Base-by-base conservation (phyloP, 2,329 filamentous ascomycete genomes). In the Metarhizium robertsii region DNA sequence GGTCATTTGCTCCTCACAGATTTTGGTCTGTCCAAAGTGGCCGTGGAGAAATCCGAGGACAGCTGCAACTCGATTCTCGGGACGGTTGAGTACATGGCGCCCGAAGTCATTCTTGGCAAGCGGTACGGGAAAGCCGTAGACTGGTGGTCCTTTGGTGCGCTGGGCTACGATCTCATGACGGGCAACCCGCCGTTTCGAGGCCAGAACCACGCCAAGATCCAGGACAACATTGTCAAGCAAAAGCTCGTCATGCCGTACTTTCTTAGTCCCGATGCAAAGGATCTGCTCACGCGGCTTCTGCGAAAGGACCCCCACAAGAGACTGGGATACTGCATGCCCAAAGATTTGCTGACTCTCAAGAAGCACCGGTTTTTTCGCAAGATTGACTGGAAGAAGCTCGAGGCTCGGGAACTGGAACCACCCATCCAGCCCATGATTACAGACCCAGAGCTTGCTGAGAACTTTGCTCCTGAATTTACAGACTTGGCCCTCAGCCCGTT, bases 51-150 rank as follows among this genome's bases (percentile, higher is more conserved):
- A 20, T 64, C 66, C 3, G 56, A 56, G 48, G 84, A 84, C 46
- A 75, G 70, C 55, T 96, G 92, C 78, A 90, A 91, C 72, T 96
- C 90, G 46, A 87, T 96, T 61, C 83, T 96, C 10, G 94, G 94
- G 52, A 99, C 94, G 0, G 87, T 96, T 57, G 94, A 97, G 69
- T 99, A 99, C 79, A 99, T 99, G 94, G 95, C 94, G 0, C 94
- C 94, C 1, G 94, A 99, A 73, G 88, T 99, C 53, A 84, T 99
- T 58, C 81, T 86, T 59, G 92, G 91, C 58, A 85, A 88, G 61
- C 86, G 89, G 61, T 99, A 99, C 69, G 92, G 92, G 66, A 92
- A 92, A 70, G 86, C 91, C 1, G 95, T 96, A 18, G 94, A 99
- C 73, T 99, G 92, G 92, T 99, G 94, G 94, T 96, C 92, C 4